Percentiles rank a stretch among this genome's conserved stretches.
These are phyloP conservation scores for Zasmidium cellare DNA, from an alignment of 2,329 filamentous ascomycete genomes.

Conservation along the genomic window DNA sequence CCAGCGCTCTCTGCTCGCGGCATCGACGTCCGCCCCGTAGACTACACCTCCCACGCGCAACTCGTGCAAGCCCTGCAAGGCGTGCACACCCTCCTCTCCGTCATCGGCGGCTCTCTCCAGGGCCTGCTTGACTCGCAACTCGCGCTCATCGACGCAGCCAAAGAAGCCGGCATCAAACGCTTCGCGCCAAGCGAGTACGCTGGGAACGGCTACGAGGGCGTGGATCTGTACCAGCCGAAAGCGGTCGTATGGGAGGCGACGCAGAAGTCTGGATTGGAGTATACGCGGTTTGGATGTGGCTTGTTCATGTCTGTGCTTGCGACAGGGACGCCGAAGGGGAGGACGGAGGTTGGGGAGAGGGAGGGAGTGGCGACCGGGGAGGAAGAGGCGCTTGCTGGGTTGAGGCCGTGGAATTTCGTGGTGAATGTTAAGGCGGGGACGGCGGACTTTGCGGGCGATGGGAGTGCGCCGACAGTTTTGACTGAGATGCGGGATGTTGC, in stretches of 20 bases:
- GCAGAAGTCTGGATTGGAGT: constrained; percentile 24
- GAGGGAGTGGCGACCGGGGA: constrained; percentile 27
- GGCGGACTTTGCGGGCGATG: constrained; percentile 53
- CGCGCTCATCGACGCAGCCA: constrained; percentile 56
- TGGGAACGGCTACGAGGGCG: constrained; percentile 20
- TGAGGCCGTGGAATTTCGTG: constrained; percentile 42
- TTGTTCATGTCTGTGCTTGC: constrained; percentile 32
- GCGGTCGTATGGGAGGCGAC: constrained; percentile 26
- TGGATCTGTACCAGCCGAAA: constrained; percentile 29
- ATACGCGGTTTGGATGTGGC: constrained; percentile 29
- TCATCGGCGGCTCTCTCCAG: constrained; percentile 23
- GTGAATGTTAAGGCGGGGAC: constrained; percentile 47
- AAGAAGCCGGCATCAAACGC: constrained; percentile 59
- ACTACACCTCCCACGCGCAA: constrained; percentile 26
- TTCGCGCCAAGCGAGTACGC: constrained; percentile 62
- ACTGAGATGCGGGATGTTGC: constrained; percentile 54
- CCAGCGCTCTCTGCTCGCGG: constrained; percentile 22
- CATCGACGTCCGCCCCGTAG: constrained; percentile 26
- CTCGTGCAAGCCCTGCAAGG: constrained; percentile 25
- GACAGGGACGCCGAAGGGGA: constrained; percentile 29
- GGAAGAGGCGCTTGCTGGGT: constrained; percentile 31
- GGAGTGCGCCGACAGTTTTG: constrained; percentile 46
- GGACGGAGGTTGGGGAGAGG: constrained; percentile 21
- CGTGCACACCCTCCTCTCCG: constrained; percentile 33
- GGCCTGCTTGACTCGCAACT: constrained; percentile 41